Conservation (phyloP, 139 green algal species). For the Auxenochlorella pyrenoidosa region DNA sequence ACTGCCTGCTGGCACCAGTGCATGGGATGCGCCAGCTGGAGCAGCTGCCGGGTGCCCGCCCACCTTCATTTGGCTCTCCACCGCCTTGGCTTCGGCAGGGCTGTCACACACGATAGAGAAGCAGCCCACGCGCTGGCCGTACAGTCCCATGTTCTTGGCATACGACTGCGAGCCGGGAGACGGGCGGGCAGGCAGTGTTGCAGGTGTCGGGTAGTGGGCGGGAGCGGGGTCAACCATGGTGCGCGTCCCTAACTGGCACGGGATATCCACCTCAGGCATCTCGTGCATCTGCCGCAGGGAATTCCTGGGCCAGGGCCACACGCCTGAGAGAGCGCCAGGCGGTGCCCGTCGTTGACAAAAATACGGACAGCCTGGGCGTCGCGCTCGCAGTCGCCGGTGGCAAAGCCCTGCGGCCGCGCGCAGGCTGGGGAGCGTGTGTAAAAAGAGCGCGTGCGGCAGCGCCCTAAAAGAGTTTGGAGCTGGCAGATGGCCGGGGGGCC, state of each 20-base stretch:
- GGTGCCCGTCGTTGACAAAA: conserved; percentile 83
- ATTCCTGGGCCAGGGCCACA: too few relatives aligned
- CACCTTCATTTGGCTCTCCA: conserved; percentile 46
- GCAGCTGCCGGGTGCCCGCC: too few relatives aligned
- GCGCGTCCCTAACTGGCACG: too few relatives aligned
- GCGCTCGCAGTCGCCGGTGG: conserved; percentile 81
- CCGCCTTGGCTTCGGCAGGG: background rate
- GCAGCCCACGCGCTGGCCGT: conserved; percentile 75
- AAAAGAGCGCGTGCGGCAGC: background rate
- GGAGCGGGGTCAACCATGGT: too few relatives aligned
- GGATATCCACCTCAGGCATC: too few relatives aligned
- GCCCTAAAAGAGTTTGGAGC: conserved; percentile 9
- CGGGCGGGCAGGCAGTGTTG: too few relatives aligned
- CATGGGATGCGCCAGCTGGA: too few relatives aligned
- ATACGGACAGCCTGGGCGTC: conserved; percentile 81
- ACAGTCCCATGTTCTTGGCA: conserved; percentile 93
- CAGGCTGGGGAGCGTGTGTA: too few relatives aligned
- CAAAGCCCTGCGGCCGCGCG: conserved; percentile 77
- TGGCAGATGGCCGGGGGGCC: too few relatives aligned
- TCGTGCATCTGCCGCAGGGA: too few relatives aligned
- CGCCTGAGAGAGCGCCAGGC: conserved; percentile 70
- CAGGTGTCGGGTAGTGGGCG: too few relatives aligned
- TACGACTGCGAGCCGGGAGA: conserved; percentile 56
- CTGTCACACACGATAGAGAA: conserved; percentile 43
- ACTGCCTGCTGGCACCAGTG: too few relatives aligned